A percentile compares a stretch with the other conserved stretches of the same genome.
Evolutionary conservation across 345 rosid species (phyloP).

Genomic region (Crucihimalaya himalaica): DNA sequence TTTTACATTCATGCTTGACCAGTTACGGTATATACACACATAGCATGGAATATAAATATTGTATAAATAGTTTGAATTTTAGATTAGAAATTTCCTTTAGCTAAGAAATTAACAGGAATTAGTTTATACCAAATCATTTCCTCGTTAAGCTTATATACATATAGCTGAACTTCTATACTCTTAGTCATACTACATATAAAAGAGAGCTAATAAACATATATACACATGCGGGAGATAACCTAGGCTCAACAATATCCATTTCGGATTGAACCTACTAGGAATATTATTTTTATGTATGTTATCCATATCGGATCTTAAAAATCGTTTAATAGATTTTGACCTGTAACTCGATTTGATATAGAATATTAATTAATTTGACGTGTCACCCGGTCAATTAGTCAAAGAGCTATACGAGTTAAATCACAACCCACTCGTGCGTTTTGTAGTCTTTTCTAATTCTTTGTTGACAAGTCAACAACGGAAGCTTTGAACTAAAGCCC

Average conservation of each 20-base stretch:
- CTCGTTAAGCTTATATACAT: not conserved
- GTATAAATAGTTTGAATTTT: slow-evolving; percentile 1
- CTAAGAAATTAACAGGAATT: not conserved
- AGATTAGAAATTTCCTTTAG: not conserved
- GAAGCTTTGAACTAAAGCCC: slow-evolving; percentile 31
- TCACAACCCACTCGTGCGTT: slow-evolving; percentile 43
- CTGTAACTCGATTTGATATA: slow-evolving; percentile 3
- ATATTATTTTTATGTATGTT: not conserved
- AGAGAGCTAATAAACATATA: not conserved
- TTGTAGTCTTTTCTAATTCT: slow-evolving; percentile 16
- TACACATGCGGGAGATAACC: slow-evolving; percentile 12
- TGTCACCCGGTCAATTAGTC: slow-evolving; percentile 30
- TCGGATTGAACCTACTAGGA: slow-evolving; percentile 4
- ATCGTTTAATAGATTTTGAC: slow-evolving; percentile 32
- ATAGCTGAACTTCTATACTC: not conserved
- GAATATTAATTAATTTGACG: not conserved
- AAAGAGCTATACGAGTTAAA: slow-evolving; percentile 27
- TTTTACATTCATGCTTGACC: slow-evolving; percentile 3
- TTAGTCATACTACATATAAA: not conserved
- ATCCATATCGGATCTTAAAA: slow-evolving; percentile 15
- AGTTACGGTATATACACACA: not conserved
- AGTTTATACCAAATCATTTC: not conserved
- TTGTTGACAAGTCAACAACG: slow-evolving; percentile 38
- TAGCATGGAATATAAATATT: not conserved
- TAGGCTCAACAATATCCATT: not conserved